phyloP scores from a whole-genome alignment of 495 filamentous ascomycete genomes.

The Podospora pseudopauciseta region DNA sequence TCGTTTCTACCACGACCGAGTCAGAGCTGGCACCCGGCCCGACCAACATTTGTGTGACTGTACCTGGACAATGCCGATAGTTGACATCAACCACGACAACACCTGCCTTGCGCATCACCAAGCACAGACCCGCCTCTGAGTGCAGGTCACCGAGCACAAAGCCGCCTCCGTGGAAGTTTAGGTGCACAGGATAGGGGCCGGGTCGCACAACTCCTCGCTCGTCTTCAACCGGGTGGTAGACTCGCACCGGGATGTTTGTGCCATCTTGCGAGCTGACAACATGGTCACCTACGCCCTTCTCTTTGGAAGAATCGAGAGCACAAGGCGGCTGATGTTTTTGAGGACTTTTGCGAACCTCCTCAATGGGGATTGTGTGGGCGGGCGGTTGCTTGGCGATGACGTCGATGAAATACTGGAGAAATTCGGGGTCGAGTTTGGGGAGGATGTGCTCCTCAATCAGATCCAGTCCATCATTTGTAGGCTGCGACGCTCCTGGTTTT shows the following conservation, averaged over 20 bases:
- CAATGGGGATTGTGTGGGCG: slow-evolving; percentile 40
- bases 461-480: neutral
- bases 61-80: slow-evolving; percentile 49
- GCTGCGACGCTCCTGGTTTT: slow-evolving; percentile 3
- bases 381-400: slow-evolving; percentile 19
- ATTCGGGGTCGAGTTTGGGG: slow-evolving; percentile 26
- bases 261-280: slow-evolving; percentile 41
- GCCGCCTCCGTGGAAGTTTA: slow-evolving; percentile 50
- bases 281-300: slow-evolving; percentile 36
- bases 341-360: slow-evolving; percentile 40
- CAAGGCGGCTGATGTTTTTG: slow-evolving; percentile 36
- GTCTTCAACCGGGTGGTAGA: slow-evolving; percentile 44
- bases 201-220: slow-evolving; percentile 20
- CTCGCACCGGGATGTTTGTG: slow-evolving; percentile 37
- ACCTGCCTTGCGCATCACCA: slow-evolving; percentile 44
- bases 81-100: slow-evolving; percentile 48
- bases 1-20: slow-evolving; percentile 45
- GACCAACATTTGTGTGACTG: slow-evolving; percentile 30
- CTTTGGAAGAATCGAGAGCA: slow-evolving; percentile 33
- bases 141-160: slow-evolving; percentile 49
- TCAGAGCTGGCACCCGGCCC: slow-evolving; percentile 48
- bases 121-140: slow-evolving; percentile 43
- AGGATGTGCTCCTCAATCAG: slow-evolving; percentile 29
- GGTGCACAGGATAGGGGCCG: slow-evolving; percentile 46
- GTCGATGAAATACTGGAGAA: slow-evolving; percentile 22